Base-by-base conservation (phyloP, 495 filamentous ascomycete genomes). In the Apiosordaria backusii region DNA sequence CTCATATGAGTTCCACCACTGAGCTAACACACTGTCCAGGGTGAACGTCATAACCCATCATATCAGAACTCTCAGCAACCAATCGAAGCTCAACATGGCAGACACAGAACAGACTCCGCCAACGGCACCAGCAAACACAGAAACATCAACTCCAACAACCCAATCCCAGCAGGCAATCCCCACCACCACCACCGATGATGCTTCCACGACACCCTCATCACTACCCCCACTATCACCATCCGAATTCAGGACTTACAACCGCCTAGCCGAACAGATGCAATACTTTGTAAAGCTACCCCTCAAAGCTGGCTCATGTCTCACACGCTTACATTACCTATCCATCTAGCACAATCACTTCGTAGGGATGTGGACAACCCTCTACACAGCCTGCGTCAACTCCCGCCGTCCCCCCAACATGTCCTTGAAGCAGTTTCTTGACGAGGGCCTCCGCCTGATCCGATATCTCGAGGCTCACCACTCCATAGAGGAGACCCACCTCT, bases 401-500 rank as follows among this genome's bases (percentile, higher is more conserved):
- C 83, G 83, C 65, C 83, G 87, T 0, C 85, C 89, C 2, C 64
- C 75, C 3, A 79, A 79, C 62, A 80, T 91, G 73, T 85, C 86
- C 10, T 82, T 91, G 18, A 71, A 71, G 25, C 71, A 77, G 66
- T 89, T 94, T 74, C 76, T 93, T 68, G 74, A 77, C 72, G 81
- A 81, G 23, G 90, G 88, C 2, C 75, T 90, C 5, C 74, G 85
- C 6, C 93, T 97, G 76, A 82, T 83, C 62, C 79, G 81, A 5
- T 86, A 90, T 62, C 85, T 97, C 2, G 82, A 86, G 35, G 78
- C 87, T 63, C 93, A 97, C 81, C 93, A 97, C 78, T 77, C 73
- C 45, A 93, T 97, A 69, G 93, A 97, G 76, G 93, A 97, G 74
- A 80, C 81, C 23, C 87, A 93, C 70, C 81, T 97, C 50, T 95